A percentile compares a stretch with the other conserved stretches of the same genome.
These are phyloP conservation scores for Skeletonema grethae DNA, from an alignment of 108 stramenopile genomes.

Conservation along the genomic window DNA sequence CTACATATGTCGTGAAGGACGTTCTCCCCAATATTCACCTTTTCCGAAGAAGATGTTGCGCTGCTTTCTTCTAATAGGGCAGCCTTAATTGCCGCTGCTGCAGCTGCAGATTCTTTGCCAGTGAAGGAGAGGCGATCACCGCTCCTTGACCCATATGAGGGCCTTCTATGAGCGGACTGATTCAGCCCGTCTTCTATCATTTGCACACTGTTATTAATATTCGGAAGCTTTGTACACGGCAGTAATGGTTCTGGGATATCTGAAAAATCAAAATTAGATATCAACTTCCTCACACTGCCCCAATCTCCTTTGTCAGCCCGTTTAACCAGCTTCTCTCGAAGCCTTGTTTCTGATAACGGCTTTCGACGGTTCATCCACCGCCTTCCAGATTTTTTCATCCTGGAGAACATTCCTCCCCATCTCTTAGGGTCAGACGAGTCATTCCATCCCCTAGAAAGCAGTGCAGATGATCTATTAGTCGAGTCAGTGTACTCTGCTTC, in stretches of 20 bases:
- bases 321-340: conserved; percentile 30
- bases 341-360: conserved; percentile 20
- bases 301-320: conserved; percentile 25
- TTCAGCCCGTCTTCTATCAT: neutral
- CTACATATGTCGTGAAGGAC: conserved; percentile 39
- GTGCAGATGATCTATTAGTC: neutral
- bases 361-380: conserved; percentile 3
- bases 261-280: conserved; percentile 29
- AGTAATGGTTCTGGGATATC: conserved; percentile 20
- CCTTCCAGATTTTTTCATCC: neutral
- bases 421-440: neutral
- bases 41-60: neutral
- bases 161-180: conserved; percentile 9
- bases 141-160: conserved; percentile 32
- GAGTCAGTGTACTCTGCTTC: conserved; percentile 8
- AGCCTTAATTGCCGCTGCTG: conserved; percentile 23
- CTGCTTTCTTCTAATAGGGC: conserved; percentile 18
- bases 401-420: neutral
- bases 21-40: conserved; percentile 30
- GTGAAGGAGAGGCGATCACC: conserved; percentile 35
- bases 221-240: conserved; percentile 1
- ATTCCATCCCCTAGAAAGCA: neutral
- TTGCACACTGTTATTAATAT: neutral
- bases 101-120: conserved; percentile 28
- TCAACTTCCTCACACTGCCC: conserved; percentile 25